These are phyloP conservation scores for Hordeum vulgare DNA, from an alignment of 176 grass and related monocot species.

Conservation along the genomic window DNA sequence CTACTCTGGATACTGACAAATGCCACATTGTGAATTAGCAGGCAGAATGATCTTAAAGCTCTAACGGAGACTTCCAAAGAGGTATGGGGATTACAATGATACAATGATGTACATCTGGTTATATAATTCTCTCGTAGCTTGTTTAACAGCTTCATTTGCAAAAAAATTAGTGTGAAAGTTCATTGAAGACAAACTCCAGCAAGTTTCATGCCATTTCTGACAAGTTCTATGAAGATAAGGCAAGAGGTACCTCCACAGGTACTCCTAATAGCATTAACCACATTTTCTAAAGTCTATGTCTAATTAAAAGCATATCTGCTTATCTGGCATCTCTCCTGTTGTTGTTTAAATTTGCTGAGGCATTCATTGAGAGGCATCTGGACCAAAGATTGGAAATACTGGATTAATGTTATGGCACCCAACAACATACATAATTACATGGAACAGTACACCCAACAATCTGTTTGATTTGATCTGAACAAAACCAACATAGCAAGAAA, in stretches of 20 bases:
- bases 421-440: background rate
- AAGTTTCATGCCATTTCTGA: slow-evolving; percentile 73
- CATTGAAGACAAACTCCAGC: slow-evolving; percentile 72
- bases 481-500: background rate
- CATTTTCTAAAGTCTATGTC: no score
- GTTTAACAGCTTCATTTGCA: background rate
- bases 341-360: slow-evolving; percentile 68
- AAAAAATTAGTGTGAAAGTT: slow-evolving; percentile 59
- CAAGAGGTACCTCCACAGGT: background rate
- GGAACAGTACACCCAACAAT: background rate
- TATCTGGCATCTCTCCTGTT: slow-evolving; percentile 67
- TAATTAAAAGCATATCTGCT: background rate
- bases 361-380: slow-evolving; percentile 57
- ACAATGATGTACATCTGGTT: background rate
- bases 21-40: slow-evolving; percentile 12
- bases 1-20: slow-evolving; percentile 10
- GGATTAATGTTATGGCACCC: background rate
- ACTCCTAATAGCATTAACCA: no score
- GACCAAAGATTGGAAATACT: background rate
- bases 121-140: background rate
- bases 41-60: slow-evolving; percentile 72
- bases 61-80: slow-evolving; percentile 82
- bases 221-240: slow-evolving; percentile 79
- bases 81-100: slow-evolving; percentile 17
- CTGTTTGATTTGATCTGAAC: background rate